Base-by-base conservation (phyloP, 805 yeast species). In the Kregervanrija fluxuum region DNA sequence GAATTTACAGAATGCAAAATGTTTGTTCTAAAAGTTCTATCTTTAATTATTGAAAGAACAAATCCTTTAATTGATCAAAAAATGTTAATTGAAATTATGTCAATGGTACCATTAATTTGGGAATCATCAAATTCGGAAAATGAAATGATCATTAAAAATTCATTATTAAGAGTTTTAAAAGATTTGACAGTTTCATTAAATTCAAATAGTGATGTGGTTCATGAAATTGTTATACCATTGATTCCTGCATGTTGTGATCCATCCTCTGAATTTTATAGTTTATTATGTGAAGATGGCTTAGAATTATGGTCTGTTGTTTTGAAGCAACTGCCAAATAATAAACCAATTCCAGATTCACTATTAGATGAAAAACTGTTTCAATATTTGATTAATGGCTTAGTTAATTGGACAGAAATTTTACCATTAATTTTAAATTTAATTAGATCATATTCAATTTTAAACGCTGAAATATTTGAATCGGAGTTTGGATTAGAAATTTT, bases 281-380 rank as follows among this genome's bases (percentile, higher is more conserved):
- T 85, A 43, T 61, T 90, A 9, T 73, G 82, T 14, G 97, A 90
- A 57, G 97, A 90, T 64, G 96, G 95, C 0, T 79, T 77, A 56
- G 95, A 87, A 45, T 67, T 90, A 36, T 88, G 96, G 95, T 68
- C 75, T n/a, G 70, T 82, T 1, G 60, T 85, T 2, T 59, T 88
- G 42, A 85, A 78, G 49, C 79, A 80, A 48, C 74, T 75, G 43
- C 85, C 91, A 1, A 35, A 52, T 1, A 49, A 56, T 11, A 41
- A 46, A 4, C 52, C 62, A 3, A 48, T 66, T 3, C 66, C 71
- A 5, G 64, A 63, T 30, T 59, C 63, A 11, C 60, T 85, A 28
- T 44, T 70, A 3, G 65, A 66, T 13, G 53, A 74, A 13, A 30
- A 42, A 11, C 37, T 48, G 35, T 71, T 83, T 49, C 76, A 75